Evolutionary conservation across 2,329 filamentous ascomycete genomes (phyloP).

Genomic region (Diaporthe helianthi): DNA sequence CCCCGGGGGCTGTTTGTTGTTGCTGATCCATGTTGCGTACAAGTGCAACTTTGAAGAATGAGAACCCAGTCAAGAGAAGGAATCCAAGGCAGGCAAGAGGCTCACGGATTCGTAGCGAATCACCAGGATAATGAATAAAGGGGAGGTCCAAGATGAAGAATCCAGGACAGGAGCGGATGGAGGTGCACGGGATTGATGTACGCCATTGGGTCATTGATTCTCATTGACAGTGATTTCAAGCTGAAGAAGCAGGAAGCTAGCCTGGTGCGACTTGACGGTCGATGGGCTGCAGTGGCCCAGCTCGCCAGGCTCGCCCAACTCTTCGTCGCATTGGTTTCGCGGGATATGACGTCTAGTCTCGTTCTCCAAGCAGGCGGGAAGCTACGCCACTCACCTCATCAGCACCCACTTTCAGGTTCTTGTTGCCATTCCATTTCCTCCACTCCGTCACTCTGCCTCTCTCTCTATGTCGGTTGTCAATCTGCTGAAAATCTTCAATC

Average conservation of each 20-base stretch:
- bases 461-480: too few species aligned
- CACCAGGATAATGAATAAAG: background rate
- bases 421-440: too few species aligned
- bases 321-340: background rate
- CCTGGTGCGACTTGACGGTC: constrained; percentile 18
- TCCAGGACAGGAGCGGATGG: background rate
- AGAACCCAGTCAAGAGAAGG: too few species aligned
- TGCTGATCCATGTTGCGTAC: constrained; percentile 46
- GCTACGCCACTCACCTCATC: constrained; percentile 30
- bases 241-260: constrained; percentile 16
- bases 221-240: constrained; percentile 16
- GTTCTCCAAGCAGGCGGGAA: constrained; percentile 3
- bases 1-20: constrained; percentile 53
- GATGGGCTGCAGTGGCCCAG: background rate
- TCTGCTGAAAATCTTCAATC: background rate
- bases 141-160: background rate
- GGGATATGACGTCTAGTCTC: constrained; percentile 27
- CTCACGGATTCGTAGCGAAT: background rate
- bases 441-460: background rate
- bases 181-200: constrained; percentile 9
- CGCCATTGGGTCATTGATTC: constrained; percentile 23
- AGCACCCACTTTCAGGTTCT: constrained; percentile 13
- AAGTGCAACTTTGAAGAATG: background rate
- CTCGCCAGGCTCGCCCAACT: background rate
- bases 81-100: background rate